Percentiles rank a stretch among this genome's conserved stretches.
Conservation (phyloP, 2,329 filamentous ascomycete species). For the Berkeleyomyces rouxiae region DNA sequence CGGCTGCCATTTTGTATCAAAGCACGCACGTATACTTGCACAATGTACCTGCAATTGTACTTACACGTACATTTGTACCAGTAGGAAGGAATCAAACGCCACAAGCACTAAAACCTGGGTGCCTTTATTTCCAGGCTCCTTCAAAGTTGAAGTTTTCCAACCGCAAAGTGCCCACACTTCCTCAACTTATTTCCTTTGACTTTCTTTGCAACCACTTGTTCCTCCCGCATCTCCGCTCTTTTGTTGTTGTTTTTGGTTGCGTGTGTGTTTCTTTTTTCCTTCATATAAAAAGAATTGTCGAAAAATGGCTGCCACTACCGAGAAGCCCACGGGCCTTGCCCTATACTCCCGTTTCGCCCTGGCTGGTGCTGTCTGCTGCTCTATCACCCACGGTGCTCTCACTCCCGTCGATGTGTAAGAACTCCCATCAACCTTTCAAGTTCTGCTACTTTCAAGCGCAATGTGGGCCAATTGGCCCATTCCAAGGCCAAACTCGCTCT, state of each 20-base stretch:
- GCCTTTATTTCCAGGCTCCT: conserved; percentile 8
- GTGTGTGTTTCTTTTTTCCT: conserved; percentile 13
- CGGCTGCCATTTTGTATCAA: neutral
- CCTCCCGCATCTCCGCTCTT: conserved; percentile 13
- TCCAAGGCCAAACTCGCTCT: neutral
- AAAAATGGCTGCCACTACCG: conserved; percentile 27
- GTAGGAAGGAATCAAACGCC: neutral
- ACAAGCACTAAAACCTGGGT: neutral
- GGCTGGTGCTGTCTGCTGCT: conserved; percentile 94
- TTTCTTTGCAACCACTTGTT: conserved; percentile 19
- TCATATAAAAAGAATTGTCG: conserved; percentile 16
- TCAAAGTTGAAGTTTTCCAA: conserved; percentile 2
- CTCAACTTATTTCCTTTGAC: conserved; percentile 8
- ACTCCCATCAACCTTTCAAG: conserved; percentile 19
- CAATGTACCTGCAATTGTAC: too few species aligned
- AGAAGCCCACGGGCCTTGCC: conserved; percentile 34
- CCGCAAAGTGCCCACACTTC: conserved; percentile 1
- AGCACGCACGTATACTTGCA: too few species aligned
- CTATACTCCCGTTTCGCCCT: conserved; percentile 96
- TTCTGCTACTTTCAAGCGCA: neutral
- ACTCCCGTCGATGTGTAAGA: conserved; percentile 98
- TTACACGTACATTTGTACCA: neutral
- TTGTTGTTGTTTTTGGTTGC: conserved; percentile 14
- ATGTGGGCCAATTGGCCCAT: neutral
- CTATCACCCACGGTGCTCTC: conserved; percentile 88